These are phyloP conservation scores for Ganoderma multipileum DNA, from an alignment of 1,284 basidiomycete species.

Conservation along the genomic window DNA sequence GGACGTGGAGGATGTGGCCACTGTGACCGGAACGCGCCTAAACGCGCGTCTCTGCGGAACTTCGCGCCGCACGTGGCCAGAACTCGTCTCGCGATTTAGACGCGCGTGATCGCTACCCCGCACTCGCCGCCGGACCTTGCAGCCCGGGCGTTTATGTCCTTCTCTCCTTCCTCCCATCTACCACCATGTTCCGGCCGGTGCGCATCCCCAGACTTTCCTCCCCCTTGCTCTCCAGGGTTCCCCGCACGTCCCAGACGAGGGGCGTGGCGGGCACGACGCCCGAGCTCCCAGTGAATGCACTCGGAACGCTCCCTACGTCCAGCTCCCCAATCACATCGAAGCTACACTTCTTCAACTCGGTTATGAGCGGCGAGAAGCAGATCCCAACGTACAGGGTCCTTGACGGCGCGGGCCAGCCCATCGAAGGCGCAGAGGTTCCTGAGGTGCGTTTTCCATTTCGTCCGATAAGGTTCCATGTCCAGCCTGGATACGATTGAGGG, in stretches of 20 bases:
- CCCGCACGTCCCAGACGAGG: conserved; percentile 22
- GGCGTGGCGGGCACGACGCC: conserved; percentile 36
- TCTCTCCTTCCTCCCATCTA: conserved; percentile 11
- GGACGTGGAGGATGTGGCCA: conserved; percentile 2
- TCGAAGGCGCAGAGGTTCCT: conserved; percentile 78
- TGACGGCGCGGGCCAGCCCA: conserved; percentile 75
- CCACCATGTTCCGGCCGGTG: conserved; percentile 31
- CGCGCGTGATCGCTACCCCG: conserved; percentile 6
- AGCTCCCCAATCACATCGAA: conserved; percentile 71
- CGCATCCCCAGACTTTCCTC: conserved; percentile 24
- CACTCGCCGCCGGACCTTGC: conserved; percentile 4
- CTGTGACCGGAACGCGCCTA: background rate
- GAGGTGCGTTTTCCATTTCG: conserved; percentile 53
- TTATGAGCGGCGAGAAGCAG: conserved; percentile 61
- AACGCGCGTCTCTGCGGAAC: background rate
- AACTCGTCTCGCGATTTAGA: background rate
- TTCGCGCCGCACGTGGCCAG: conserved; percentile 3
- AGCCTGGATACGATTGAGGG: background rate
- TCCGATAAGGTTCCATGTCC: background rate
- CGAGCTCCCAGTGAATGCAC: conserved; percentile 32
- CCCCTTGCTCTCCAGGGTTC: conserved; percentile 11
- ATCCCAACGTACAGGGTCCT: conserved; percentile 87
- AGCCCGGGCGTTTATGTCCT: conserved; percentile 6
- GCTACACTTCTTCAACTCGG: conserved; percentile 80
- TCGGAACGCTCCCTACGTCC: conserved; percentile 58